These are phyloP conservation scores for Thraustochytrium striatum DNA, from an alignment of 352 stramenopile genomes.

Conservation along the genomic window DNA sequence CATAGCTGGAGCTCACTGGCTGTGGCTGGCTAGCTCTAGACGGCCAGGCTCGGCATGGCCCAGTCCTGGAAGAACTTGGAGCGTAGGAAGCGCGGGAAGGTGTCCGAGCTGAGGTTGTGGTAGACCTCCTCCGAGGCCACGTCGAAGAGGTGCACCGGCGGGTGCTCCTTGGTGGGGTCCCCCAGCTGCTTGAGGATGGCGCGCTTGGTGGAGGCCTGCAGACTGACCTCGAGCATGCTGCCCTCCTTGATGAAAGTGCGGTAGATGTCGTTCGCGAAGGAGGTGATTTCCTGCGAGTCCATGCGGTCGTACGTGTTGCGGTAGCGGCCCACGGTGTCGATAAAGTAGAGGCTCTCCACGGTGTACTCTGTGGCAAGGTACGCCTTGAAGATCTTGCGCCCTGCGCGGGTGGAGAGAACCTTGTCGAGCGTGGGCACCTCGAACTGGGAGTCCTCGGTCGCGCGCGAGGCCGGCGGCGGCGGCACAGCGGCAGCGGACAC, in stretches of 20 bases:
- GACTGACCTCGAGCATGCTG: conserved; percentile 24
- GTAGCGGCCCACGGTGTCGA: conserved; percentile 9
- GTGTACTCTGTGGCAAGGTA: conserved; percentile 17
- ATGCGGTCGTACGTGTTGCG: neutral
- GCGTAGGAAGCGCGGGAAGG: neutral
- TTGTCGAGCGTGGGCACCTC: neutral
- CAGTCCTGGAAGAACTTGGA: neutral
- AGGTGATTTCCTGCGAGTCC: neutral
- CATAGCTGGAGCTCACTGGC: too few species aligned
- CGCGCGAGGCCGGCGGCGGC: neutral
- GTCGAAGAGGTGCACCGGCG: neutral
- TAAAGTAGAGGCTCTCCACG: conserved; percentile 11
- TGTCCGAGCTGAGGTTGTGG: neutral
- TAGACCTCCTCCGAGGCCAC: neutral
- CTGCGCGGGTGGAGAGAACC: neutral
- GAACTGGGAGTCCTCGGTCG: conserved; percentile 1
- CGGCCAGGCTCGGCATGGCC: too few species aligned
- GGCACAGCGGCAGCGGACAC: too few species aligned
- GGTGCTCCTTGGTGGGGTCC: neutral
- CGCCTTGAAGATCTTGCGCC: neutral
- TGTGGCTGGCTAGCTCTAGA: too few species aligned
- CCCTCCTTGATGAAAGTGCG: conserved; percentile 32
- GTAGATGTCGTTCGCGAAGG: conserved; percentile 9
- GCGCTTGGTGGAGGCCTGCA: neutral
- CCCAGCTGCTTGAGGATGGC: neutral